Conservation (phyloP, 768 basidiomycete species). For the Psilocybe tampanensis region DNA sequence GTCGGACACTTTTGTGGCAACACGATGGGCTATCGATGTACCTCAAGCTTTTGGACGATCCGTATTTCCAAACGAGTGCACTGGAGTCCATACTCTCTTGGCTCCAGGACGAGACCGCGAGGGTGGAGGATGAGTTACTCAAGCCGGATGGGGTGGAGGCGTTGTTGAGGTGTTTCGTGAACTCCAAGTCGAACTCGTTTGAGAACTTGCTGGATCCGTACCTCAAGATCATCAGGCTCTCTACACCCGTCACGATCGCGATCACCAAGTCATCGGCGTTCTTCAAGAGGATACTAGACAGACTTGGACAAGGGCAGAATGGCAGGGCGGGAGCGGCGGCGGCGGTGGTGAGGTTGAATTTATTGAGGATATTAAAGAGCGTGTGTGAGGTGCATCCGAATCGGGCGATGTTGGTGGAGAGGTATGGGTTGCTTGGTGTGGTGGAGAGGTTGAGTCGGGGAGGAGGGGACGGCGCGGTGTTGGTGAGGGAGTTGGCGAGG, state of each 20-base stretch:
- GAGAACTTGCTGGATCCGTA: conserved; percentile 92
- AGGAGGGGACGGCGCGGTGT: conserved; percentile 79
- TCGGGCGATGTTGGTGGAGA: conserved; percentile 76
- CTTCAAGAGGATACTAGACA: conserved; percentile 86
- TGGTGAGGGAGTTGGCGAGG: conserved; percentile 86
- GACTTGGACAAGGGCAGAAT: conserved; percentile 59
- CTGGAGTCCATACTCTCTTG: conserved; percentile 90
- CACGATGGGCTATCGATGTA: conserved; percentile 89
- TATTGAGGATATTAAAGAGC: conserved; percentile 81
- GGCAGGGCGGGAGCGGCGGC: conserved; percentile 46
- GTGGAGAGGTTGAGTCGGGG: conserved; percentile 80
- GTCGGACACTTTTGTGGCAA: conserved; percentile 89
- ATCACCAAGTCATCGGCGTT: conserved; percentile 80
- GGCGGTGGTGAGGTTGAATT: conserved; percentile 84
- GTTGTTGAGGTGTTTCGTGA: conserved; percentile 78
- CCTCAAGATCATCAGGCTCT: conserved; percentile 88
- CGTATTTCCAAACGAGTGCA: conserved; percentile 91
- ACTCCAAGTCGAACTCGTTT: conserved; percentile 86
- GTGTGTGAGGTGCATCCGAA: conserved; percentile 93
- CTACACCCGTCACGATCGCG: conserved; percentile 69
- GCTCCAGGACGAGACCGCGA: conserved; percentile 94
- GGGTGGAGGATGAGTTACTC: conserved; percentile 87
- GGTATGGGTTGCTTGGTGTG: conserved; percentile 79
- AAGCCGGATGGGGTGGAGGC: conserved; percentile 66
- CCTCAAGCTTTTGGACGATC: conserved; percentile 74